Base-by-base conservation (phyloP, 441 rosid species). In the Geranium incanum region DNA sequence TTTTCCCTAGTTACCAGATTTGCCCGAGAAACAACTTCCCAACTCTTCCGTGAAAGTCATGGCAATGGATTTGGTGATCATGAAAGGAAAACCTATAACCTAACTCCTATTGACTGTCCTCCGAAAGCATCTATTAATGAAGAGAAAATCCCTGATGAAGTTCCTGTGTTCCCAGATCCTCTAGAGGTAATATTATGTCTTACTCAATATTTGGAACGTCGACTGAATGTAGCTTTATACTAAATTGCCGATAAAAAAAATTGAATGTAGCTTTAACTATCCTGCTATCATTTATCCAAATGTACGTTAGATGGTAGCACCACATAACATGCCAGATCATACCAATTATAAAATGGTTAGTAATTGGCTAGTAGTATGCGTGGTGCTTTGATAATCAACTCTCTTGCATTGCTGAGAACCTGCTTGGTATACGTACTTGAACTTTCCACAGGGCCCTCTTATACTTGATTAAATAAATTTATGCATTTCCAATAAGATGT, bases 1-100 rank as follows among this genome's bases (percentile, higher is more conserved):
- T 95, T 93, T 74, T 95, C 99, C 72, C 91, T 86, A 66, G 98
- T 95, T 74, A 91, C 99, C 21, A 93, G 86, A 83, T 93, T 93
- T 86, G 97, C 97, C 36, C 84, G 97, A 62, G 98, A 95, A 21
- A 91, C 98, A 65, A 92, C 98, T 73, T 85, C 96, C 28, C 99
- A 91, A 77, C 80, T 93, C 23, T 89, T 95, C 76, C 83, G 90
- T 13, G 98, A 89, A 77, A 81, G 77, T 76, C 81, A 78, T 15
- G 81, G 77, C 71, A 87, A 89, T 81, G 93, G 87, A 36, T 86
- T 84, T 76, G 87, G 83, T 82, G 76, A 83, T 57, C 45, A 75
- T 55, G 97, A 88, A 72, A 89, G 85, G 87, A 86, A 76, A 86
- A 78, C 65, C 72, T 76, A 75, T 67, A 75, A 74, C 73, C 81